A percentile compares a stretch with the other conserved stretches of the same genome.
phyloP scores from a whole-genome alignment of 257 asterid genomes.

The Nicotiana undulata region DNA sequence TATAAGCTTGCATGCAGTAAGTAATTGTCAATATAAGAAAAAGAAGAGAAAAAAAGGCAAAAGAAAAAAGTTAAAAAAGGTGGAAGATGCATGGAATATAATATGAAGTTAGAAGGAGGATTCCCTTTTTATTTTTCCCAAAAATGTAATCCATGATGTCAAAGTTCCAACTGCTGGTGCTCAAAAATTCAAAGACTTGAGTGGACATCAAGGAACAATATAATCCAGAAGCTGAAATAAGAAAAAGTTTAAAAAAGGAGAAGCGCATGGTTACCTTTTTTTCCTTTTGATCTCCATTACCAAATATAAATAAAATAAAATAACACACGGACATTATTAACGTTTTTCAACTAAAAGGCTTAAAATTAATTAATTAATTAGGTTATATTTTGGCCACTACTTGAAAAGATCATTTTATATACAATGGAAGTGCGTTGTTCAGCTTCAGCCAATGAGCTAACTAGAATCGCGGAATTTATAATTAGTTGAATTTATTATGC shows the following conservation, averaged over 20 bases:
- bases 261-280: neutral
- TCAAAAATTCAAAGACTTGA: neutral
- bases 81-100: neutral
- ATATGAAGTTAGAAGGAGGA: neutral
- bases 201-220: neutral
- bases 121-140: neutral
- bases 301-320: neutral
- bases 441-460: neutral
- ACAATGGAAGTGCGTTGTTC: neutral
- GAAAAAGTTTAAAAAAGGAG: neutral
- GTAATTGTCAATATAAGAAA: no score
- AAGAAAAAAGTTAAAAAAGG: neutral
- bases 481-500: neutral
- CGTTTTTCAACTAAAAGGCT: neutral
- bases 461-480: neutral
- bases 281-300: neutral
- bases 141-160: neutral
- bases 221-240: neutral
- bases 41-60: no score
- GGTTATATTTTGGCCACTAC: neutral
- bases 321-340: no score
- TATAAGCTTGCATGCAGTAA: no score
- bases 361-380: neutral
- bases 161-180: neutral
- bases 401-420: neutral